A percentile compares a stretch with the other conserved stretches of the same genome.
phyloP scores from a whole-genome alignment of 768 basidiomycete genomes.

The Tulasnella calospora region DNA sequence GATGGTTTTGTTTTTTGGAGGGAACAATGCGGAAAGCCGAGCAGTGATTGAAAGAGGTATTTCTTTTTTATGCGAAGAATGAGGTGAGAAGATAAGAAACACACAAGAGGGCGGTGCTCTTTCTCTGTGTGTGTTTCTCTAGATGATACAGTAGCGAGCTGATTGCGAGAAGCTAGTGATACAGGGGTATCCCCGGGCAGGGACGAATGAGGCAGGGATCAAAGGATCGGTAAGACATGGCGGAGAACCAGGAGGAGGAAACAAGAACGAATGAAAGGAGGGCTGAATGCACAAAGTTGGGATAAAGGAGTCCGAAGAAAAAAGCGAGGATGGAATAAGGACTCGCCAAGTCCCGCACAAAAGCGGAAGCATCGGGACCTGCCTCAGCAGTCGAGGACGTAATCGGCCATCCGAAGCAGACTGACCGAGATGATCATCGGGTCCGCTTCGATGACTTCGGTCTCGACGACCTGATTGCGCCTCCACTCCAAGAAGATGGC shows the following conservation, averaged over 20 bases:
- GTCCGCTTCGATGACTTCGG: constrained; percentile 25
- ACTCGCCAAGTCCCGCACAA: not conserved
- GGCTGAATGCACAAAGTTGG: not conserved
- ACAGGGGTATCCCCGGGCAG: not conserved
- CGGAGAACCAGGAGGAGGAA: not conserved
- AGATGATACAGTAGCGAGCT: constrained; percentile 2
- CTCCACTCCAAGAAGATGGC: constrained; percentile 22
- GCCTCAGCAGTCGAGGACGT: not conserved
- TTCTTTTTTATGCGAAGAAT: not conserved
- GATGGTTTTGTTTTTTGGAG: not conserved
- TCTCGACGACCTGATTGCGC: not conserved
- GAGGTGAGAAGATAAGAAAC: not conserved
- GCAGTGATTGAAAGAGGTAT: not conserved
- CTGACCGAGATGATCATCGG: constrained; percentile 17
- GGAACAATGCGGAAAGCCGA: not conserved
- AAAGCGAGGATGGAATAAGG: not conserved
- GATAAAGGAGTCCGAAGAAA: not conserved
- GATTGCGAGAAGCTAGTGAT: constrained; percentile 2
- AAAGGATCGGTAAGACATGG: not conserved
- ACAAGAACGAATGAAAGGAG: not conserved
- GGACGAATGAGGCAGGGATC: not conserved
- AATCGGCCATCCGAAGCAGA: constrained; percentile 17
- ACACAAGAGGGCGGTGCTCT: not conserved
- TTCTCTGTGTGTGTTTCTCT: not conserved
- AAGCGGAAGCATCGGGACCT: not conserved